Conservation (phyloP, 768 basidiomycete species). For the Mycena chlorophos region DNA sequence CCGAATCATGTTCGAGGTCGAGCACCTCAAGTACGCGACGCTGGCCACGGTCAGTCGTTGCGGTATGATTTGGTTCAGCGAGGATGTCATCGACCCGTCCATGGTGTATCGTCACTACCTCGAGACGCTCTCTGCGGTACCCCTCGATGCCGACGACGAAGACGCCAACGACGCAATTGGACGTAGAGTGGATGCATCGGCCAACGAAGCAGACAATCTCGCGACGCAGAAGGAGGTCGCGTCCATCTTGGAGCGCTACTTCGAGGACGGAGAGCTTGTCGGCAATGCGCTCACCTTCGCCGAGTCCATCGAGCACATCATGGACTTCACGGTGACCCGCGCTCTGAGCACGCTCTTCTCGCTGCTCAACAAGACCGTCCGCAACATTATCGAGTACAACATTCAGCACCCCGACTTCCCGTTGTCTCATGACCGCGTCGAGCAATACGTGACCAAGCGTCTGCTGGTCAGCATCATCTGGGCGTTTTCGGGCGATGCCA, state of each 20-base stretch:
- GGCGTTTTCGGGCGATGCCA: conserved; percentile 98
- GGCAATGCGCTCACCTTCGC: conserved; percentile 77
- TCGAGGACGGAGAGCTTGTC: conserved; percentile 80
- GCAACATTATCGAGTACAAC: conserved; percentile 94
- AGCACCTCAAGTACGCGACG: conserved; percentile 95
- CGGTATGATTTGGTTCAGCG: conserved; percentile 99
- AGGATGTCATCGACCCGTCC: conserved; percentile 84
- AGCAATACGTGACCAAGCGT: conserved; percentile 89
- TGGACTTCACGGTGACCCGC: conserved; percentile 94
- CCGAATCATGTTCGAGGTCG: conserved; percentile 99
- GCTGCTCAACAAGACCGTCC: conserved; percentile 91
- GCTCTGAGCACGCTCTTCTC: conserved; percentile 97
- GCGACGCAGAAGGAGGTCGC: conserved; percentile 76
- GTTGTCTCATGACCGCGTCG: conserved; percentile 76
- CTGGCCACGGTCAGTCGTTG: conserved; percentile 99
- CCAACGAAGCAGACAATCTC: conserved; percentile 61
- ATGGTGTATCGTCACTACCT: conserved; percentile 95
- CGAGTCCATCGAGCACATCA: conserved; percentile 90
- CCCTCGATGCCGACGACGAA: conserved; percentile 90
- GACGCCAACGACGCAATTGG: conserved; percentile 61
- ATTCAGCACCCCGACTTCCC: conserved; percentile 95
- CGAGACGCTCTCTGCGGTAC: conserved; percentile 65
- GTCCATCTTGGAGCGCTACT: conserved; percentile 75
- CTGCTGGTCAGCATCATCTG: conserved; percentile 91
- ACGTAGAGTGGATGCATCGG: conserved; percentile 53